A percentile compares a stretch with the other conserved stretches of the same genome.
Evolutionary conservation across 306 rosid species (phyloP).

Genomic region (Corylus avellana): DNA sequence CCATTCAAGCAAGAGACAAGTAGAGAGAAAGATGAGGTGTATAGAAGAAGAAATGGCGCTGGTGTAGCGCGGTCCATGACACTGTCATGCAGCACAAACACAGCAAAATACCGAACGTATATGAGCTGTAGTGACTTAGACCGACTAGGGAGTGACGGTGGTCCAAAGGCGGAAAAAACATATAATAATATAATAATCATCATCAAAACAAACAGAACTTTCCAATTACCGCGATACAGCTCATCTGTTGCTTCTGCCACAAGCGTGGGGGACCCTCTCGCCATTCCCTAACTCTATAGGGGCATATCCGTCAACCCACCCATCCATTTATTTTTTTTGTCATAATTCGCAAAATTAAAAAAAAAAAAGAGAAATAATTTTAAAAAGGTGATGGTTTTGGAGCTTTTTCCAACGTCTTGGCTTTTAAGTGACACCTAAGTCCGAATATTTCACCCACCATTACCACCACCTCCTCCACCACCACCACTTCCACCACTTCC

Average conservation of each 20-base stretch:
- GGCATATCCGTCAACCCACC: constrained; percentile 33
- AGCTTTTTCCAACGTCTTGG: constrained; percentile 46
- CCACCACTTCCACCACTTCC: background rate
- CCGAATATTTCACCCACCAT: constrained; percentile 53
- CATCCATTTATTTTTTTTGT: background rate
- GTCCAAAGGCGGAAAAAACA: constrained; percentile 46
- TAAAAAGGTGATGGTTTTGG: constrained; percentile 33
- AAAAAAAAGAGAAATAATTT: background rate
- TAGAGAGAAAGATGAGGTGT: too few species aligned
- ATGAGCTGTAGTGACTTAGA: constrained; percentile 55
- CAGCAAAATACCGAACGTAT: constrained; percentile 38
- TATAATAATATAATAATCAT: background rate
- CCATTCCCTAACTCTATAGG: constrained; percentile 26
- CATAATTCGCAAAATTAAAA: background rate
- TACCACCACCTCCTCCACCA: constrained; percentile 35
- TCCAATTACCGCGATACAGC: constrained; percentile 55
- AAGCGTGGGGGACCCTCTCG: constrained; percentile 28
- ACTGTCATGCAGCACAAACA: constrained; percentile 25
- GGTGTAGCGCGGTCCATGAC: background rate
- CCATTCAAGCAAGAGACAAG: too few species aligned
- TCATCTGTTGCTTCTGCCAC: constrained; percentile 63
- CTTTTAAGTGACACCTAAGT: constrained; percentile 59
- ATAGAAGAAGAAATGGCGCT: background rate
- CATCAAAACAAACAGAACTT: constrained; percentile 9
- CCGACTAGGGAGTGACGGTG: constrained; percentile 41